Percentiles rank a stretch among this genome's conserved stretches.
These are phyloP conservation scores for Blastobotrys buckinghamii DNA, from an alignment of 1,139 yeast genomes.

Conservation along the genomic window DNA sequence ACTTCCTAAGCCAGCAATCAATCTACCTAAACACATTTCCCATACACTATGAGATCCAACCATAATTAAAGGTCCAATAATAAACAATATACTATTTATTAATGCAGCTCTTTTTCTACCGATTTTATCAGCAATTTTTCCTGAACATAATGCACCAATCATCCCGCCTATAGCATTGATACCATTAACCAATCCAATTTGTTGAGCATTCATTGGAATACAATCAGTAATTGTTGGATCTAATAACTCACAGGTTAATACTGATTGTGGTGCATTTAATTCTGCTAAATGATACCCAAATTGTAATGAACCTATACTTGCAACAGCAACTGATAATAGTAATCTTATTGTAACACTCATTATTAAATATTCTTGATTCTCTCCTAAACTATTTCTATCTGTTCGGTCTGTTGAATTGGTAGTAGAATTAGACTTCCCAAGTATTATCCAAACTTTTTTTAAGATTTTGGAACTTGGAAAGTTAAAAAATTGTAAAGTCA, in stretches of 20 bases:
- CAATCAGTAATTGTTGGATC: conserved; percentile 39
- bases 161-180: conserved; percentile 85
- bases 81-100: conserved; percentile 49
- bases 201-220: conserved; percentile 55
- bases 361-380: not conserved
- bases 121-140: conserved; percentile 55
- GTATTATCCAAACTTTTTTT: no score
- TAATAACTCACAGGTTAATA: conserved; percentile 45
- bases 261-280: conserved; percentile 72
- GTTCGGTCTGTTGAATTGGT: no score
- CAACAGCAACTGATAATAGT: conserved; percentile 32
- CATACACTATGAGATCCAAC: conserved; percentile 44
- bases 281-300: conserved; percentile 88
- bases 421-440: no score
- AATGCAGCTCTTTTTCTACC: conserved; percentile 62
- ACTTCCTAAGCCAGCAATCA: conserved; percentile 77
- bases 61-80: conserved; percentile 64
- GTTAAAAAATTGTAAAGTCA: no score
- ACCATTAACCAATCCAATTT: conserved; percentile 77
- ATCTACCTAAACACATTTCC: conserved; percentile 58
- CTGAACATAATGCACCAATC: conserved; percentile 68
- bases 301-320: conserved; percentile 72
- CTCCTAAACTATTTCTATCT: no score
- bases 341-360: conserved; percentile 8
- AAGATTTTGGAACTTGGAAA: no score